Percentiles rank a stretch among this genome's conserved stretches.
Evolutionary conservation across 192 early-diverging fungal species (phyloP).

Genomic region (Coemansia sp.): DNA sequence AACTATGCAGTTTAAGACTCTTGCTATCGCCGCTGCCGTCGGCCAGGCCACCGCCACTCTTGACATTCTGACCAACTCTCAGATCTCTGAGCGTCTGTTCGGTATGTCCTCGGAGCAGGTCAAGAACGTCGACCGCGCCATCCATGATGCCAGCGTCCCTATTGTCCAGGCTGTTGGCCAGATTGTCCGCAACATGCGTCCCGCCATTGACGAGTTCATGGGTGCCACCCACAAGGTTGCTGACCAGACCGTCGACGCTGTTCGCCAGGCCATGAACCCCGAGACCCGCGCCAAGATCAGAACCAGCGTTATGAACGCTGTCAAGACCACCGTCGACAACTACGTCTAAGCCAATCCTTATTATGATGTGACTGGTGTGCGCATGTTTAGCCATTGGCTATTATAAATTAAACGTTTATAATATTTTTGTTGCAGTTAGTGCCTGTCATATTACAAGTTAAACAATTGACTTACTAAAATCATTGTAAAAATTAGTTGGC

Average conservation of each 20-base stretch:
- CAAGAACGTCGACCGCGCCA: conserved; percentile 48
- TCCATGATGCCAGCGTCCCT: conserved; percentile 49
- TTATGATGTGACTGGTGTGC: neutral
- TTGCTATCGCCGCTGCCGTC: conserved; percentile 43
- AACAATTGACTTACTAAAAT: neutral
- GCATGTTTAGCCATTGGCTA: no score
- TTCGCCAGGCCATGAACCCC: conserved; percentile 48
- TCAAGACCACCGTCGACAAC: conserved; percentile 55
- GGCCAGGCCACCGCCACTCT: conserved; percentile 53
- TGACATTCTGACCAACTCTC: conserved; percentile 47
- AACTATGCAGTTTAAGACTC: conserved; percentile 48
- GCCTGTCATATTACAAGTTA: neutral
- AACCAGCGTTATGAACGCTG: conserved; percentile 51
- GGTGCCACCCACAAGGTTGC: conserved; percentile 35
- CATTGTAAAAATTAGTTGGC: neutral
- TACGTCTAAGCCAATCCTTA: conserved; percentile 24
- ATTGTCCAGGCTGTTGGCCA: conserved; percentile 48
- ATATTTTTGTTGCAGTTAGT: neutral
- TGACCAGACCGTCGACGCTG: conserved; percentile 39
- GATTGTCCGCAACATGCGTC: conserved; percentile 53
- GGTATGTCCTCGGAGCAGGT: conserved; percentile 50
- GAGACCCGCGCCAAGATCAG: conserved; percentile 55
- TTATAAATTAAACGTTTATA: neutral
- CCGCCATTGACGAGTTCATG: conserved; percentile 40
- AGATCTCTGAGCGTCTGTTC: conserved; percentile 51